A percentile compares a stretch with the other conserved stretches of the same genome.
phyloP scores from a whole-genome alignment of 371 early-diverging fungal genomes.

The Mortierella sp. region DNA sequence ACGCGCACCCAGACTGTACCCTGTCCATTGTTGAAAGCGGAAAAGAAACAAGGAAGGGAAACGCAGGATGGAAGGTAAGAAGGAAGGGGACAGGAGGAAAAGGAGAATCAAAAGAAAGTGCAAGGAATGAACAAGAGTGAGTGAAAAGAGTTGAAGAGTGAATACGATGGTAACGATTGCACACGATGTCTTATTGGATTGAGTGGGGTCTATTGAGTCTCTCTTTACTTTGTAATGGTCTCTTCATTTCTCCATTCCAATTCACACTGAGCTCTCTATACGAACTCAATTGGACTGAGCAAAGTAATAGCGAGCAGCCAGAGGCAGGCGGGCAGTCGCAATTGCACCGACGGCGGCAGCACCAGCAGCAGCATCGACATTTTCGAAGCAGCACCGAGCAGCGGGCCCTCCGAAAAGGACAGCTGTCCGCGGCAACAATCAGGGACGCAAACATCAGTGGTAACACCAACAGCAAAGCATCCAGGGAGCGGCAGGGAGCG shows the following conservation, averaged over 20 bases:
- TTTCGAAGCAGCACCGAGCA: neutral
- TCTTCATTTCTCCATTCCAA: constrained; percentile 21
- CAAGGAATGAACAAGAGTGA: constrained; percentile 1
- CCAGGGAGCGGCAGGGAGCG: neutral
- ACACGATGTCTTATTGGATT: neutral
- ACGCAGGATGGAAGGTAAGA: constrained; percentile 22
- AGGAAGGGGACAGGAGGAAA: constrained; percentile 19
- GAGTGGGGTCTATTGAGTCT: constrained; percentile 12
- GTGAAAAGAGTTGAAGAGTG: neutral
- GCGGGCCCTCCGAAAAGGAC: neutral
- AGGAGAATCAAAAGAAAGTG: constrained; percentile 6
- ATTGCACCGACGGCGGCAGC: neutral
- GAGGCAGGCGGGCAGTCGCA: neutral
- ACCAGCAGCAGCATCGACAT: neutral
- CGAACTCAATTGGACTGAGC: constrained; percentile 5
- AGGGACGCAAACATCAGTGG: neutral
- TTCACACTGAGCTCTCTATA: constrained; percentile 16
- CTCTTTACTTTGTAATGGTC: constrained; percentile 2
- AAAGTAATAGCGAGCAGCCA: constrained; percentile 2
- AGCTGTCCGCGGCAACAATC: neutral
- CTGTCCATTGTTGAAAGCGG: constrained; percentile 18
- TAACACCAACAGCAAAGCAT: neutral
- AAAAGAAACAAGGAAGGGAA: constrained; percentile 18
- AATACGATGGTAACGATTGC: constrained; percentile 9
- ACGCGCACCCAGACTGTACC: constrained; percentile 33